phyloP scores from a whole-genome alignment of 2,329 filamentous ascomycete genomes.

The Botryotinia calthae region DNA sequence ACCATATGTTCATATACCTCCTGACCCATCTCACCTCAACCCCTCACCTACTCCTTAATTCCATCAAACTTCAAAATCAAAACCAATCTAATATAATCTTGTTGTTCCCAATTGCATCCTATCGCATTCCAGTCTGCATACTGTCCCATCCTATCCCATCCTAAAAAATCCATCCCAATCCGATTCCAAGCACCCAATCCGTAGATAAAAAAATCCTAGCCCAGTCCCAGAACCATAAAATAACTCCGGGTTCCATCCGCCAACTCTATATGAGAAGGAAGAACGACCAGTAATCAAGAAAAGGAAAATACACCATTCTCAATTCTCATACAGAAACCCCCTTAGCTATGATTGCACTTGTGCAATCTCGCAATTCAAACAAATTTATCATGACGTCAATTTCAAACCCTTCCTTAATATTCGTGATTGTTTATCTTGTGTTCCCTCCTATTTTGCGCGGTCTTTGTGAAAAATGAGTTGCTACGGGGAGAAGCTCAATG shows the following conservation, averaged over 20 bases:
- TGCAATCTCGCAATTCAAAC: background rate
- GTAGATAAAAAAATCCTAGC: background rate
- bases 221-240: background rate
- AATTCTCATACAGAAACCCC: conserved; percentile 10
- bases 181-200: background rate
- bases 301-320: background rate
- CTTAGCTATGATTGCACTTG: conserved; percentile 4
- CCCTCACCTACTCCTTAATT: background rate
- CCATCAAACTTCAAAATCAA: background rate
- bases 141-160: background rate
- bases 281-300: background rate
- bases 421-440: background rate
- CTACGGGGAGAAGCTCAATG: conserved; percentile 29
- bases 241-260: background rate
- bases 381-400: background rate
- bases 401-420: background rate
- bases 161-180: background rate
- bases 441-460: background rate
- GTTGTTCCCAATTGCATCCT: background rate
- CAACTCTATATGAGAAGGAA: background rate
- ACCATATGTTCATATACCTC: background rate
- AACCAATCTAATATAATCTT: conserved; percentile 3
- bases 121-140: background rate
- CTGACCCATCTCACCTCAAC: background rate
- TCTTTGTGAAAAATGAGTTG: background rate